Evolutionary conservation across 495 filamentous ascomycete species (phyloP), one percentile per base, ranked within the genome.

Genomic region (Paragyromitra xinjiangensis): DNA sequence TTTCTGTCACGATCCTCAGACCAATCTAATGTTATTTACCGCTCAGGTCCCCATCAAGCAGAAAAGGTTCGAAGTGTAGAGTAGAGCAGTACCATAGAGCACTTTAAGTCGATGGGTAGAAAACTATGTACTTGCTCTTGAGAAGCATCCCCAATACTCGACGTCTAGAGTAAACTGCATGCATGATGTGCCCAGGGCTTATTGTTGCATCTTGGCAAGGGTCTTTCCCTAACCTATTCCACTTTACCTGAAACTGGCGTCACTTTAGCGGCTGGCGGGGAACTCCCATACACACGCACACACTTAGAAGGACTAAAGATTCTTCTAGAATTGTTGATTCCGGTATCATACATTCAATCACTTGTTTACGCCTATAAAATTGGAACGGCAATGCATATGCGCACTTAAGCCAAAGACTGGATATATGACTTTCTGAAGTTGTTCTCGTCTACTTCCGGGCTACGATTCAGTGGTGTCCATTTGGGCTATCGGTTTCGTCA

Each of bases 391-490:
- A 42, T 26, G 5, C 44, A 56, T 67, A 67, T 24, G n/a, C 55
- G 4, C 37, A 11, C 68, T 71, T 69, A 79, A 39, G 26, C 74
- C 37, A 79, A 34, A 45, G 75, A 79, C 65, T 87, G 85, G 12
- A 94, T 81, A 82, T 98, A 98, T 29, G 88, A 88, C 87, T 92
- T 88, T 19, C 95, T 90, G 81, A 90, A 91, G 42, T 85, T 84
- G 84, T 97, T 99, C 67, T 81, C 83, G 84, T 97, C 93, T 70
- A 97, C 86, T 51, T 96, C 93, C 11, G 84, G 86, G 0, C 88
- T 88, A 55, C 96, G 88, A 84, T 97, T 97, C 80, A 99, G 84
- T 16, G 95, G 93, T 71, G 94, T 98, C 95, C 95, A 99, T 85
- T 97, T 97, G 51, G 95, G 96, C 86, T 80, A 71, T 65, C 16